Base-by-base conservation (phyloP, 257 asterid genomes). In the Gentiana macrophylla region DNA sequence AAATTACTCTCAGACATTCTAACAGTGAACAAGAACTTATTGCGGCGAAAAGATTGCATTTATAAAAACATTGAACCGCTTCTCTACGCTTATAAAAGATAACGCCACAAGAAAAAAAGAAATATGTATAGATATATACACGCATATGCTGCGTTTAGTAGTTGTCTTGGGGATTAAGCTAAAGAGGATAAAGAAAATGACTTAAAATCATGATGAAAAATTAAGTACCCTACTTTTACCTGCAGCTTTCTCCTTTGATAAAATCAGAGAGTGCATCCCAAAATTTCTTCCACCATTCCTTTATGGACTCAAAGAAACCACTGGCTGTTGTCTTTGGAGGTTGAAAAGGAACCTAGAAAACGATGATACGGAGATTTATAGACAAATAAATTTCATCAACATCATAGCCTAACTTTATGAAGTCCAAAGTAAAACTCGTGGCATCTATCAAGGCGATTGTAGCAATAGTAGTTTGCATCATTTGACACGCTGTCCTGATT, bases 201-300 rank as follows among this genome's bases (percentile, higher is more conserved):
- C 24, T 24, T 24, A 24, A 24, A 24, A 24, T 24, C 24, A 24
- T 24, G 24, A 24, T 24, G 24, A n/a, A n/a, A 24, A 24, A 24
- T 24, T 24, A 24, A 24, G 24, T 24, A 2, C 1, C 6, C 6
- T 7, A n/a, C n/a, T 41, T 41, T 41, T 80, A 86, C 99, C 94
- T 88, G 94, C 99, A 92, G 55, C 69, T 86, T 73, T 66, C 80
- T 62, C 99, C 99, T 35, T 94, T 81, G 60, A 83, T 11, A 67
- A 92, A 80, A 68, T 80, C 86, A 55, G 70, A 62, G 49, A 83
- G 56, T 72, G 67, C 70, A 53, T 50, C 65, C 97, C 90, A 81
- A 33, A 85, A 54, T 47, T 50, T 78, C 62, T 77, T 71, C 97
- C 94, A 91, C 48, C 81, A 41, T 59, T 77, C 84, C 83, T 81